Percentiles rank a stretch among this genome's conserved stretches.
phyloP scores from a whole-genome alignment of 2,329 filamentous ascomycete genomes.

The Metarhizium robertsii region DNA sequence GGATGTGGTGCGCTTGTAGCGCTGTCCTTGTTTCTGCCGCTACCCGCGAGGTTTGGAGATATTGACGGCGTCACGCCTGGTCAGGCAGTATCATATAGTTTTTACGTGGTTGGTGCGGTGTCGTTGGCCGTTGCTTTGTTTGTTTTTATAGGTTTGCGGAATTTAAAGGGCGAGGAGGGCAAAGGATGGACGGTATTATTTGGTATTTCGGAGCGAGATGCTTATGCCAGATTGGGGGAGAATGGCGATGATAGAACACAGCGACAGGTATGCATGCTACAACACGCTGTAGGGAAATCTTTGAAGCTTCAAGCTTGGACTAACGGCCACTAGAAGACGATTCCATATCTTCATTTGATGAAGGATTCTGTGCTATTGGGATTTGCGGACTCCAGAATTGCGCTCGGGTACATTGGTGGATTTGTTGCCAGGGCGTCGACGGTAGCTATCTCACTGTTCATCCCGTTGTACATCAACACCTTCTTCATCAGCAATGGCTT shows the following conservation, averaged over 20 bases:
- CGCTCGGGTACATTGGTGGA: conserved; percentile 81
- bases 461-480: conserved; percentile 85
- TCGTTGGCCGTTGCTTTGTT: conserved; percentile 63
- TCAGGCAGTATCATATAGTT: conserved; percentile 71
- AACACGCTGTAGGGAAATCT: not conserved
- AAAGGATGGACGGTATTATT: conserved; percentile 61
- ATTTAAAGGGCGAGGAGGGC: conserved; percentile 61
- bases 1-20: conserved; percentile 86
- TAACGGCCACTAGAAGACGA: conserved; percentile 21
- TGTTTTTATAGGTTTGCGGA: conserved; percentile 69
- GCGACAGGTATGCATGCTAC: conserved; percentile 16
- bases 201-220: conserved; percentile 24
- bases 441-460: conserved; percentile 89
- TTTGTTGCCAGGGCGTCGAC: conserved; percentile 93
- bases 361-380: conserved; percentile 59
- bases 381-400: conserved; percentile 67
- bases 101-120: conserved; percentile 73
- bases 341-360: conserved; percentile 52
- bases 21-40: conserved; percentile 70
- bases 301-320: conserved; percentile 5
- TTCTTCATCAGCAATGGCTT: conserved; percentile 77
- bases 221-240: conserved; percentile 9
- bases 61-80: conserved; percentile 62
- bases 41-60: conserved; percentile 70
- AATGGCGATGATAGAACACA: conserved; percentile 9